Percentiles rank a stretch among this genome's conserved stretches.
Conservation (phyloP, 2,329 filamentous ascomycete genomes). For the Chaetomium sp. region DNA sequence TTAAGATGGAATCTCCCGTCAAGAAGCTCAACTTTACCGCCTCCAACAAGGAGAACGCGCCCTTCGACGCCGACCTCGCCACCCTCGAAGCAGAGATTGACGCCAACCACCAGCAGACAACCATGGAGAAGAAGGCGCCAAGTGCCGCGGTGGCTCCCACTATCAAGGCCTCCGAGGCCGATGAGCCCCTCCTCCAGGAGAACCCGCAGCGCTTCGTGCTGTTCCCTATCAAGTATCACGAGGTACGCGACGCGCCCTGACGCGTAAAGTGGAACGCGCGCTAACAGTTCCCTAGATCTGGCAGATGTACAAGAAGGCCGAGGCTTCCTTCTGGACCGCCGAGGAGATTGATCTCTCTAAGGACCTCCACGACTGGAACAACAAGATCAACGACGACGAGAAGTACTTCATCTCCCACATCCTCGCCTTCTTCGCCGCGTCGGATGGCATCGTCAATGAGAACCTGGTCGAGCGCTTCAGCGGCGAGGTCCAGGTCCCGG, state of each 20-base stretch:
- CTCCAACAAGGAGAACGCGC: constrained; percentile 79
- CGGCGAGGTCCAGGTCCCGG: constrained; percentile 92
- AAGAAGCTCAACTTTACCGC: constrained; percentile 84
- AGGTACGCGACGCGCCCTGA: constrained; percentile 67
- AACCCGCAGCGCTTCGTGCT: constrained; percentile 96
- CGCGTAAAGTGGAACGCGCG: constrained; percentile 66
- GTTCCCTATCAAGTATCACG: constrained; percentile 99
- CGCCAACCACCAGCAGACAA: constrained; percentile 58
- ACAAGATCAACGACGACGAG: constrained; percentile 94
- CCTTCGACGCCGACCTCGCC: constrained; percentile 55
- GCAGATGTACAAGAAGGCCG: constrained; percentile 99
- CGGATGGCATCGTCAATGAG: constrained; percentile 99
- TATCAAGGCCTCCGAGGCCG: constrained; percentile 69
- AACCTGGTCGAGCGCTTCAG: constrained; percentile 98
- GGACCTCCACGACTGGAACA: constrained; percentile 99
- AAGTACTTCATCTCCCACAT: constrained; percentile 98
- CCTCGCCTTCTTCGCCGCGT: constrained; percentile 97
- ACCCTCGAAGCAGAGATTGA: constrained; percentile 59
- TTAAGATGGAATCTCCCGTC: constrained; percentile 90
- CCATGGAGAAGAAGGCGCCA: constrained; percentile 51
- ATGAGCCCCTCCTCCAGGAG: constrained; percentile 91
- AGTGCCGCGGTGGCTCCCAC: constrained; percentile 49
- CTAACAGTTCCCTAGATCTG: constrained; percentile 72
- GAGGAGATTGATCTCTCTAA: constrained; percentile 99
- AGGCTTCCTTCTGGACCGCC: constrained; percentile 99